Evolutionary conservation across 73 alveolate genomes (phyloP), one percentile per base, ranked within the genome.

Genomic region (Blepharisma japonicum): DNA sequence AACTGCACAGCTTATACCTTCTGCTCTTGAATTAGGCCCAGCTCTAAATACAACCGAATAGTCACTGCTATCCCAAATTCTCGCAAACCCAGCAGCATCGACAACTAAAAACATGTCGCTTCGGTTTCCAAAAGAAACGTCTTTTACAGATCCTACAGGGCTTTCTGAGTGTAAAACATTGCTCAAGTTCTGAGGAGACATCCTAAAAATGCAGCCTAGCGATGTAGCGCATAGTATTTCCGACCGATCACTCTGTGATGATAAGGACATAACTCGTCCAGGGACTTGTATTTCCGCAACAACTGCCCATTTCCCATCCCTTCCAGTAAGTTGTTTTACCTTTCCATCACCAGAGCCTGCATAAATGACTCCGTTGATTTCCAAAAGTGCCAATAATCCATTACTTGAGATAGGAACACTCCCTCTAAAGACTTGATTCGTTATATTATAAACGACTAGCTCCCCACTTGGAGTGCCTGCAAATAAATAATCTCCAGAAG

Each of bases 271-370:
- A 25, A 92, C 90, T 71, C 83, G 77, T 20, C 95, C 88, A 38
- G 85, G 92, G 6, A 92, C 68, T 71, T 91, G 84, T 6, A 94
- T 92, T 79, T 92, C 98, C 80, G 88, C 89, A 18, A 88, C 61
- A 45, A 87, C 56, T 68, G 68, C 61, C 90, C 91, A 83, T 68
- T 86, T 82, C 6, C 88, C 87, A 53, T 87, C 91, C 25, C 78
- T 82, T 9, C 87, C 88, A 45, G 71, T 74, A 48, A 92, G 86
- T 78, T 87, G 90, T 79, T 92, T 92, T 6, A 92, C 92, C 87
- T 87, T 92, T 18, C 98, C 98, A 82, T 92, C 98, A 6, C 98
- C 98, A 5, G 96, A 94, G 6, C 96, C 93, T 11, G 84, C 90
- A 42, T 78, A 87, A 8, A 92, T 56, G 51, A 78, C 82, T 8